Evolutionary conservation across 345 rosid species (phyloP).

Genomic region (Rhodamnia rubescens): DNA sequence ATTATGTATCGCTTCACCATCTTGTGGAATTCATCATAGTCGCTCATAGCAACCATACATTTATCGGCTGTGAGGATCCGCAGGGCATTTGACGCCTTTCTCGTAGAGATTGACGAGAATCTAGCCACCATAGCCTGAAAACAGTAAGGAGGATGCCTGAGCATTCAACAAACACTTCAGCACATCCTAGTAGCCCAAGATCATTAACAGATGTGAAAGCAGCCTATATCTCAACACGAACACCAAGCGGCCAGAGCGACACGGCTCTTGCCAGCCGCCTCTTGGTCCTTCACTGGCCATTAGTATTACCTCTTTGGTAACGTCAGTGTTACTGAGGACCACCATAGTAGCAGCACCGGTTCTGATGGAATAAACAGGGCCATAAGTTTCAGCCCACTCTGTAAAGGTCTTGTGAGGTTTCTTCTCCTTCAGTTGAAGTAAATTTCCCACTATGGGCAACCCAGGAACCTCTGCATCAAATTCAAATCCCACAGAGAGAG

Average conservation of each 20-base stretch:
- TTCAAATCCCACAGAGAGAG: not conserved
- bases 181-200: not conserved
- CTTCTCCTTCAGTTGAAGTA: constrained; percentile 82
- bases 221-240: not conserved
- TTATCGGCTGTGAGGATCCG: constrained; percentile 55
- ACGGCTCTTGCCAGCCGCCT: not conserved
- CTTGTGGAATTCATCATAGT: constrained; percentile 72
- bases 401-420: constrained; percentile 75
- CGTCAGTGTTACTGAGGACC: constrained; percentile 58
- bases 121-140: constrained; percentile 77
- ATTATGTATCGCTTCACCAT: constrained; percentile 42
- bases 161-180: not conserved
- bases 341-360: constrained; percentile 55
- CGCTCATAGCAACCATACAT: constrained; percentile 84
- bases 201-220: not conserved
- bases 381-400: constrained; percentile 70
- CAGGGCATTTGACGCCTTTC: constrained; percentile 62
- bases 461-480: constrained; percentile 61
- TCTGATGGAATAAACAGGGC: constrained; percentile 70
- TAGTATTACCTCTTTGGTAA: constrained; percentile 59
- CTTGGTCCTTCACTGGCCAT: not conserved
- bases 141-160: not conserved
- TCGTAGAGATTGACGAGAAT: constrained; percentile 64
- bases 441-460: constrained; percentile 67
- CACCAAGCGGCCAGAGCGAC: not conserved